Evolutionary conservation across 345 rosid species (phyloP).

Genomic region (Pistacia vera): DNA sequence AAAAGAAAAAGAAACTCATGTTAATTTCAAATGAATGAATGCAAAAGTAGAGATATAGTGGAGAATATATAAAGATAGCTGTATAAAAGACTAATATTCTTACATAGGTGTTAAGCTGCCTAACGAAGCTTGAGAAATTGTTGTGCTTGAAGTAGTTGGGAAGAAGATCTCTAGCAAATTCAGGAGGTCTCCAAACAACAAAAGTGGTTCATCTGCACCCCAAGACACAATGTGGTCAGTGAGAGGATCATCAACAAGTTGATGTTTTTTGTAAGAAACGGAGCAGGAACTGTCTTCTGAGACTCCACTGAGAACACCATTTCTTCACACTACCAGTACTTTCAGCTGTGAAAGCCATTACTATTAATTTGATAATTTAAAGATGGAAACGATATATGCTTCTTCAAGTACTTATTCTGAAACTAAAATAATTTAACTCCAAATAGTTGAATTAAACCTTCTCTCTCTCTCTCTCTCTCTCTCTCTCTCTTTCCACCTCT

Average conservation of each 20-base stretch:
- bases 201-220: slow-evolving; percentile 54
- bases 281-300: slow-evolving; percentile 51
- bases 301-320: slow-evolving; percentile 36
- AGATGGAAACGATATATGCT: too few relatives aligned
- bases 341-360: too few relatives aligned
- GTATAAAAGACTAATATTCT: neutral
- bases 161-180: slow-evolving; percentile 59
- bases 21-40: too few relatives aligned
- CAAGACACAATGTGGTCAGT: slow-evolving; percentile 69
- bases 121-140: slow-evolving; percentile 38
- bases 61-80: neutral
- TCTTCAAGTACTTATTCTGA: too few relatives aligned
- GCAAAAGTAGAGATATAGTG: neutral
- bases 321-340: neutral
- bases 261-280: slow-evolving; percentile 57
- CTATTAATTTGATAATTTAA: too few relatives aligned
- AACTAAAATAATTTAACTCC: too few relatives aligned
- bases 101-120: slow-evolving; percentile 48
- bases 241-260: slow-evolving; percentile 57
- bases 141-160: slow-evolving; percentile 59
- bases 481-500: slow-evolving; percentile 5
- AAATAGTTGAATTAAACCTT: too few relatives aligned
- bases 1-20: too few relatives aligned
- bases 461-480: neutral
- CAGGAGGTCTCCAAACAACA: slow-evolving; percentile 63